Conservation (phyloP, 2,329 filamentous ascomycete species). For the Phaeosphaeriaceae sp. region DNA sequence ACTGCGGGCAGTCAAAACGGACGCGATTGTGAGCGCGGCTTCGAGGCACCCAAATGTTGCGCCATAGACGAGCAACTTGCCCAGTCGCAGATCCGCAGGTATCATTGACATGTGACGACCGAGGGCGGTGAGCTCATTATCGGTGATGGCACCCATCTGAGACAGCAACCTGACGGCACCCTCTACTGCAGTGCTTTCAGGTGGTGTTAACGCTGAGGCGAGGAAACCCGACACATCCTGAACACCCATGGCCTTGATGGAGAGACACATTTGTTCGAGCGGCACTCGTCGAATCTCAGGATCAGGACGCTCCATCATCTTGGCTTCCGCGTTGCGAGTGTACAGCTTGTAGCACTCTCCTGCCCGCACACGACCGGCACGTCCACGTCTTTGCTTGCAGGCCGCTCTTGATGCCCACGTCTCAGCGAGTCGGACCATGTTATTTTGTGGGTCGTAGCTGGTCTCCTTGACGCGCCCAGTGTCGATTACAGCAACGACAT, state of each 20-base stretch:
- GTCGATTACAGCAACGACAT: conserved; percentile 95
- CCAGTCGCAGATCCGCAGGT: conserved; percentile 88
- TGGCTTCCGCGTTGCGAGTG: conserved; percentile 79
- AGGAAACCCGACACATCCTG: conserved; percentile 82
- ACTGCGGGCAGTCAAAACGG: conserved; percentile 86
- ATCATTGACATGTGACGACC: conserved; percentile 95
- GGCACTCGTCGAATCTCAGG: conserved; percentile 94
- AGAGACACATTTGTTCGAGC: conserved; percentile 91
- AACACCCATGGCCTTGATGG: conserved; percentile 94
- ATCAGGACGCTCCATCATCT: conserved; percentile 88
- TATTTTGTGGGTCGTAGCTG: conserved; percentile 87
- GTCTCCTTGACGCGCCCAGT: conserved; percentile 96
- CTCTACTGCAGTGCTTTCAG: conserved; percentile 83
- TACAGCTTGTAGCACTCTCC: conserved; percentile 96
- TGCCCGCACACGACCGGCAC: conserved; percentile 89
- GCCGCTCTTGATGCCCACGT: conserved; percentile 94
- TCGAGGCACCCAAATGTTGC: conserved; percentile 93
- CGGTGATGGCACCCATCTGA: conserved; percentile 88
- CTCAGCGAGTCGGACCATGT: conserved; percentile 93
- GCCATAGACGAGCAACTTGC: conserved; percentile 94
- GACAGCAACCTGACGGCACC: conserved; percentile 80
- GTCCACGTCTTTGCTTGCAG: conserved; percentile 90
- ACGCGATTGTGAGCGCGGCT: conserved; percentile 84
- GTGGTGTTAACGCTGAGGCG: conserved; percentile 85
- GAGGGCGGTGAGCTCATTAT: conserved; percentile 85